Conservation (phyloP, 495 filamentous ascomycete species). For the Penicillium pulvis region DNA sequence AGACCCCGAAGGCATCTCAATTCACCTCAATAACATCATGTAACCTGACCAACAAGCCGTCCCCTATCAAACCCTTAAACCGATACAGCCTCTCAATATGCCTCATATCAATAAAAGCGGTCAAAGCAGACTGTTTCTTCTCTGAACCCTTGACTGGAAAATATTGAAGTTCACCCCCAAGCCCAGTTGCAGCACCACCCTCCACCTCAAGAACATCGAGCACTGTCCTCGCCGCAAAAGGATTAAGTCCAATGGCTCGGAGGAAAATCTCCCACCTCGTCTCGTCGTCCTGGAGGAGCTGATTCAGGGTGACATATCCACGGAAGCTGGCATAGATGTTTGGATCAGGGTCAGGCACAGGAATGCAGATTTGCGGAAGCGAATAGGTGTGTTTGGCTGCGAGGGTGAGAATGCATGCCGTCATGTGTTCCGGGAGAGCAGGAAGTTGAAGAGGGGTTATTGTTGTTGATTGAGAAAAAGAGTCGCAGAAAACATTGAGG, state of each 20-base stretch:
- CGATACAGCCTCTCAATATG: neutral
- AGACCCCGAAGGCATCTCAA: neutral
- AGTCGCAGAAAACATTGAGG: neutral
- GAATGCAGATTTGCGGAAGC: neutral
- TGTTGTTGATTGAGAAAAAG: neutral
- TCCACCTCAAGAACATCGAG: conserved; percentile 45
- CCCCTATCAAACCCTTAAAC: neutral
- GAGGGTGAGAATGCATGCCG: neutral
- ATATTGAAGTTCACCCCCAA: neutral
- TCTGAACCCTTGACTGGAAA: neutral
- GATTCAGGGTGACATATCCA: neutral
- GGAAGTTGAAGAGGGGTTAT: neutral
- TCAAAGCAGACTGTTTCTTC: neutral
- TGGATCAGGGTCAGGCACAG: no score
- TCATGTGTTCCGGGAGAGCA: neutral
- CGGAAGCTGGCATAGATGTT: neutral
- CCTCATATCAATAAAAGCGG: neutral
- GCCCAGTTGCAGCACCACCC: neutral
- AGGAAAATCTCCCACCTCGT: conserved; percentile 70
- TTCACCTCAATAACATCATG: neutral
- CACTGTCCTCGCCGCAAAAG: conserved; percentile 75
- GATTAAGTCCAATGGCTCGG: conserved; percentile 73
- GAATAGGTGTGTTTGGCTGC: neutral
- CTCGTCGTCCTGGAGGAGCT: neutral
- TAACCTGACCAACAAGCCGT: neutral